Conservation (phyloP, 2,329 filamentous ascomycete genomes). For the Fusarium sp. region DNA sequence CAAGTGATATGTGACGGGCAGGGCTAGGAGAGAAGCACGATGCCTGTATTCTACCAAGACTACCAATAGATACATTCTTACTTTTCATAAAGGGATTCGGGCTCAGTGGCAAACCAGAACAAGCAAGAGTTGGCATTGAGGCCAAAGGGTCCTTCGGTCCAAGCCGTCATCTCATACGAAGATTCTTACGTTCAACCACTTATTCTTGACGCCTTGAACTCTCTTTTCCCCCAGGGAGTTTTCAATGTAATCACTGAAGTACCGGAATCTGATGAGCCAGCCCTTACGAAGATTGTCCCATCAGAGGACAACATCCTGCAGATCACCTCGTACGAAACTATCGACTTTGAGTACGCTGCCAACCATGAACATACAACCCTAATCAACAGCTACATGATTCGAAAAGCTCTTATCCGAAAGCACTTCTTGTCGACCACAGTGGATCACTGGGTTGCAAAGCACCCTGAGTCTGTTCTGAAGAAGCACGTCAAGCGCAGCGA, state of each 20-base stretch:
- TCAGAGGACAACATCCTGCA: conserved; percentile 70
- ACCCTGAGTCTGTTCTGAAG: conserved; percentile 76
- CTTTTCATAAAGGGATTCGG: conserved; percentile 47
- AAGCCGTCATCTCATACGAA: conserved; percentile 85
- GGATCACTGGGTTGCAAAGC: conserved; percentile 86
- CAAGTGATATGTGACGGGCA: conserved; percentile 17
- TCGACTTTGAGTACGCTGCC: conserved; percentile 84
- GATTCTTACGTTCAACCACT: conserved; percentile 91
- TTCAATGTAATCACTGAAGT: conserved; percentile 67
- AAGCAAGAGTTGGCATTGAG: conserved; percentile 39
- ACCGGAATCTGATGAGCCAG: conserved; percentile 48
- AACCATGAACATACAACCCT: conserved; percentile 71
- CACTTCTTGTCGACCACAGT: conserved; percentile 91
- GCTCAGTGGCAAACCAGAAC: conserved; percentile 22
- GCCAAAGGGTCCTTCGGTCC: conserved; percentile 49
- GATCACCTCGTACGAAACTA: conserved; percentile 85
- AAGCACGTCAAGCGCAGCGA: conserved; percentile 81
- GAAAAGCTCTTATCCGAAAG: conserved; percentile 95
- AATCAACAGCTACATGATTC: conserved; percentile 92
- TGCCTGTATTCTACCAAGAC: conserved; percentile 48
- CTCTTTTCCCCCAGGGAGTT: conserved; percentile 65
- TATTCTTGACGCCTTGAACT: conserved; percentile 77
- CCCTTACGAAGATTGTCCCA: conserved; percentile 54
- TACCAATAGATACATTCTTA: conserved; percentile 55
- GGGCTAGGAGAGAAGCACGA: conserved; percentile 37